A percentile compares a stretch with the other conserved stretches of the same genome.
Conservation (phyloP, 768 basidiomycete species). For the Collybia sp. region DNA sequence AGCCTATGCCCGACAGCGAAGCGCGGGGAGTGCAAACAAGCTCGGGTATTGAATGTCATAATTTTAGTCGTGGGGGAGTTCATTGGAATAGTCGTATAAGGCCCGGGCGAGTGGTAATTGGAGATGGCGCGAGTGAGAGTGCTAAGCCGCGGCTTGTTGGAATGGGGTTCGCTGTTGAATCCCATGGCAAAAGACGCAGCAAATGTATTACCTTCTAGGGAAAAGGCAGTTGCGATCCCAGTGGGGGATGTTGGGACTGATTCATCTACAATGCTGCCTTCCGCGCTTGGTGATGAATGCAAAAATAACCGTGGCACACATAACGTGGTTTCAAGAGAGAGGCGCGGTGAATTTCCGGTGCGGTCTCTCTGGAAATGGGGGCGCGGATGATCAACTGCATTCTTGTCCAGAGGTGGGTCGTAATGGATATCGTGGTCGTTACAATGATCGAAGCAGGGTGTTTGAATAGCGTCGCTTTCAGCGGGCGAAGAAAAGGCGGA, state of each 20-base stretch:
- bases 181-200: constrained; percentile 7
- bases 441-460: constrained; percentile 29
- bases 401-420: too few species aligned
- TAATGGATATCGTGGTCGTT: constrained; percentile 11
- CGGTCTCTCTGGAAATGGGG: too few species aligned
- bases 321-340: background rate
- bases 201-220: constrained; percentile 2
- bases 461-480: constrained; percentile 37
- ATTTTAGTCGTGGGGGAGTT: background rate
- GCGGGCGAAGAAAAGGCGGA: constrained; percentile 22
- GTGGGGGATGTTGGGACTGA: too few species aligned
- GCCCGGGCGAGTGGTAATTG: too few species aligned
- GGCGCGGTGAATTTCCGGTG: constrained; percentile 2
- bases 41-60: constrained; percentile 23
- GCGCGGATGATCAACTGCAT: too few species aligned
- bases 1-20: constrained; percentile 63
- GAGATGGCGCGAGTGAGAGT: constrained; percentile 1
- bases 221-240: background rate
- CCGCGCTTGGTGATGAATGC: too few species aligned
- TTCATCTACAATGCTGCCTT: too few species aligned
- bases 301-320: too few species aligned
- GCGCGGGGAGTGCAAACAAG: constrained; percentile 27
- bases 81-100: too few species aligned
- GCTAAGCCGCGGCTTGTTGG: constrained; percentile 1
- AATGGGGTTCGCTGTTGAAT: constrained; percentile 4